Base-by-base conservation (phyloP, 495 filamentous ascomycete genomes). In the Penicillium ucsense region DNA sequence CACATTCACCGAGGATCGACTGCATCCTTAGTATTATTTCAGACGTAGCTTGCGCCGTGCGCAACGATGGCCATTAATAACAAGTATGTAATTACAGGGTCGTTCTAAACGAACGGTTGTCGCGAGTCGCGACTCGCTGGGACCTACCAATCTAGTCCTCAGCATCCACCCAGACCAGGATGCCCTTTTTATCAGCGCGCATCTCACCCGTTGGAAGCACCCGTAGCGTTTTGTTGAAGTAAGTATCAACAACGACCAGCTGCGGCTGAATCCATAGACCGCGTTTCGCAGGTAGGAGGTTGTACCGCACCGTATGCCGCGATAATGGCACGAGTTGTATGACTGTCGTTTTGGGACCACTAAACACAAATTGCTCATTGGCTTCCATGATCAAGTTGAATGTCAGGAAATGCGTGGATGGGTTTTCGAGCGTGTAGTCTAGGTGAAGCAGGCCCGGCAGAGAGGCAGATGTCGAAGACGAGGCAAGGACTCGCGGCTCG, bases 341-440 rank as follows among this genome's bases (percentile, higher is more conserved):
- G 3, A 80, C 81, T 5, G 78, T 80, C 40, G 83, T 76, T 68
- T 96, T 97, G 4, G 86, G 74, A 0, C 92, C 92, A 30, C 85
- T 89, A 62, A 99, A 96, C 5, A 88, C 92, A 63, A 99, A 99
- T 9, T 86, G 78, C 49, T 94, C 89, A 56, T 78, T 88, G 1
- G 88, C 82, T 52, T 99, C 94, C 89, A 99, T 95, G 7, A 79
- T 77, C 31, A 95, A 60, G 20, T 82, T 86, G 65, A 99, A 97
- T 0, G 89, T 94, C 12, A 99, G 76, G 63, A 92, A 90, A 57
- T 97, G 91, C 57, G 80, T 83, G 3, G 94, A 95, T 4, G 92
- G 86, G 60, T 99, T 99, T 61, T 99, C 92, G 50, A 97, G 76
- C 5, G 81, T 85, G 53, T 94, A 86, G 30, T 75, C 66, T 12